Base-by-base conservation (phyloP, 208 protist species). In the Leishmania major region DNA sequence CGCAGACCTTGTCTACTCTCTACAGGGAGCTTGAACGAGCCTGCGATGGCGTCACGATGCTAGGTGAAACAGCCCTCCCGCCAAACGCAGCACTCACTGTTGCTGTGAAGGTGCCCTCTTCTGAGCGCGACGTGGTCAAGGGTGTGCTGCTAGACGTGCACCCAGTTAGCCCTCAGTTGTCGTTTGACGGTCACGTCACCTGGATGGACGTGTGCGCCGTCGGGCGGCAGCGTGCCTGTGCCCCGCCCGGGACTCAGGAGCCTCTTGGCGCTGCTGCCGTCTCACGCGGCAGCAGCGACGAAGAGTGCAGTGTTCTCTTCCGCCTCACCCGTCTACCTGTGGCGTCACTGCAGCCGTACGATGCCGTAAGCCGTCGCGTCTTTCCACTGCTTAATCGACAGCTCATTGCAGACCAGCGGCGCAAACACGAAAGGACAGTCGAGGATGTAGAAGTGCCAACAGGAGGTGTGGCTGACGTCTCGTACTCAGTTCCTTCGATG, bases 161-260 rank as follows among this genome's bases (percentile, higher is more conserved):
- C n/a, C 79, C 84, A 37, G 45, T 87, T 1, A 79, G 57, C 13
- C 84, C 84, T 31, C 77, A 79, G 79, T 43, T 87, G 15, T 62
- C 79, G 3, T 84, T 87, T 31, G 69, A 75, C 25, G 64, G 80
- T 40, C 79, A 59, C 59, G 79, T 82, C 15, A 71, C 79, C 28
- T 87, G 84, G 84, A 84, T 84, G 62, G 84, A 87, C 55, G 80
- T 87, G 40, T 87, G 84, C 47, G 76, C 84, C 6, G 55, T 87
- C 10, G 84, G 84, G 13, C 74, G 73, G 51, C 84, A 82, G 70
- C 60, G 47, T 28, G 37, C 43, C 28, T 62, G 37, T 25, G 70
- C 53, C 0, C 47, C 76, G 64, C 4, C n/a, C 59, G 57, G 40
- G 59, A 35, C 47, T 17, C 66, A 71, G 31, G 40, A n/a, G 1